phyloP scores from a whole-genome alignment of 1,139 yeast species.

The Debaryomyces subglobosus region DNA sequence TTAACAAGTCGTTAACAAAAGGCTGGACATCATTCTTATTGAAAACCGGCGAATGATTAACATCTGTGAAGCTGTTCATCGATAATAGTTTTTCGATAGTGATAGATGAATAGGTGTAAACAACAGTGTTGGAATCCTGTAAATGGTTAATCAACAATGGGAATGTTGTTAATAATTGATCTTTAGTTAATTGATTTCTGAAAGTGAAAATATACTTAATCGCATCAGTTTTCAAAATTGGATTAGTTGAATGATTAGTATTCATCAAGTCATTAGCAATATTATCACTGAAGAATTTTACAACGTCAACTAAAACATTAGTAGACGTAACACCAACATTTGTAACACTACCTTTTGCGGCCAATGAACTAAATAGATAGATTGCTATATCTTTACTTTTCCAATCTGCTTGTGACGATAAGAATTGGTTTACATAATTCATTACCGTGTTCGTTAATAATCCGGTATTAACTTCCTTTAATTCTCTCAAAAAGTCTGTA shows the following conservation, averaged over 20 bases:
- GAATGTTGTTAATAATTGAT: constrained; percentile 75
- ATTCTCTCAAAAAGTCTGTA: constrained; percentile 85
- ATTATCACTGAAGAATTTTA: constrained; percentile 77
- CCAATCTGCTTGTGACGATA: constrained; percentile 67
- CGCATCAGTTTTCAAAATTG: constrained; percentile 88
- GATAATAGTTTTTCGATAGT: constrained; percentile 88
- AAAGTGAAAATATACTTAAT: constrained; percentile 88
- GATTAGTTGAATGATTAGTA: constrained; percentile 46
- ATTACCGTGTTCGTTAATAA: constrained; percentile 75
- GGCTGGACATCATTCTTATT: constrained; percentile 67
- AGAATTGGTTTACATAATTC: constrained; percentile 72
- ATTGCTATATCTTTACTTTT: constrained; percentile 85
- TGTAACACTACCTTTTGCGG: constrained; percentile 86
- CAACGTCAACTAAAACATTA: constrained; percentile 82
- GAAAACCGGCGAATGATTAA: constrained; percentile 57
- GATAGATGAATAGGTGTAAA: constrained; percentile 90
- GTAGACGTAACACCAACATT: constrained; percentile 88
- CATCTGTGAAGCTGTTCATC: constrained; percentile 59
- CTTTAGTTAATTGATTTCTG: constrained; percentile 89
- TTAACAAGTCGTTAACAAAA: constrained; percentile 53
- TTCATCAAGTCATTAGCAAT: constrained; percentile 79
- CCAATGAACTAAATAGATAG: constrained; percentile 83
- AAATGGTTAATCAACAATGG: constrained; percentile 79
- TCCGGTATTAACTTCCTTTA: constrained; percentile 78
- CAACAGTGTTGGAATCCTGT: constrained; percentile 68